Evolutionary conservation across 2,329 filamentous ascomycete species (phyloP), one percentile per base, ranked within the genome.

Genomic region (Berkeleyomyces rouxiae): DNA sequence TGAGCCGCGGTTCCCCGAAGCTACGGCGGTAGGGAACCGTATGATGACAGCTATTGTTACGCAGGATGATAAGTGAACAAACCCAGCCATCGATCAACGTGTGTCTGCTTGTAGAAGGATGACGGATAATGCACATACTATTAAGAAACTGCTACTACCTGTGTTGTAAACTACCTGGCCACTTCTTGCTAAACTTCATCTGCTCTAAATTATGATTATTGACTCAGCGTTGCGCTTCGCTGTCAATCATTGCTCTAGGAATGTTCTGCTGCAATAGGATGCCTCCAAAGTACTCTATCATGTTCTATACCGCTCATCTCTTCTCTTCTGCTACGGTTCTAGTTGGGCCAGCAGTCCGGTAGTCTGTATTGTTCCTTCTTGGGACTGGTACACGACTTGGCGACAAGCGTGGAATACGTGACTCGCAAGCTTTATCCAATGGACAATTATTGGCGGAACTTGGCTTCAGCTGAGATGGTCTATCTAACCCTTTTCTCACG

Each of bases 31-130:
- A 44, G 93, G 93, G 2, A 96, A 96, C 71, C 87, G 91, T 72
- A 99, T 99, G 93, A 95, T 99, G 74, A 90, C 86, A 77, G 93
- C 90, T 53, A 93, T 99, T 69, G 75, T 96, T 68, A 88, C 92
- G 75, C 75, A 73, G 69, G 72, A 75, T 58, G 49, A 67, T 65
- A 9, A 63, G 51, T 39, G 44, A 23, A 42, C 44, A 10, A 9
- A 7, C 23, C 1, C 3, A n/a, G 7, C 36, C 23, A 3, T 44
- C 42, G 42, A 44, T 9, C 42, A 44, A 44, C n/a, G 9, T 3
- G 47, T 53, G 13, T 40, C 11, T 57, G 3, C 4, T 3, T 58
- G 37, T 37, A 7, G 4, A 39, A 11, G 59, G 16, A 10, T 31
- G 13, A 10, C n/a, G n/a, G 7, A 36, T 36, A 39, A 23, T 23